Conservation (phyloP, 2,329 filamentous ascomycete species). For the Mycosphaerelloides madeirae region DNA sequence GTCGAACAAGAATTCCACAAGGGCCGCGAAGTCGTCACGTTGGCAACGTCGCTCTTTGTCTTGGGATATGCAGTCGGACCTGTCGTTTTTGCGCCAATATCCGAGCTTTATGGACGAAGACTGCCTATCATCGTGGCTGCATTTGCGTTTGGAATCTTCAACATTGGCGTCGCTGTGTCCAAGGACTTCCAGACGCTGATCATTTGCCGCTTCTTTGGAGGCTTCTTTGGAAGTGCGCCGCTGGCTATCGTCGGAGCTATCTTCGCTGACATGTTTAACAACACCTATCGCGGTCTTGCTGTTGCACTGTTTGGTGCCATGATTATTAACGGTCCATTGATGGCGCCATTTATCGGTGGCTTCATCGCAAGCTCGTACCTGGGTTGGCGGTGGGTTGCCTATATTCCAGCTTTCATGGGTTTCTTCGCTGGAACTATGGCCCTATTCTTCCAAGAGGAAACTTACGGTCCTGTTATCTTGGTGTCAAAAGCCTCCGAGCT, state of each 20-base stretch:
- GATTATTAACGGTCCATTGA: conserved; percentile 36
- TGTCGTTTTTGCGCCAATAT: conserved; percentile 41
- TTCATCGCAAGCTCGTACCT: conserved; percentile 37
- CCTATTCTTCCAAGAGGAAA: conserved; percentile 38
- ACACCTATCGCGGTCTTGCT: conserved; percentile 34
- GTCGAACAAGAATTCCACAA: conserved; percentile 42
- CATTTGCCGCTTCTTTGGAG: conserved; percentile 25
- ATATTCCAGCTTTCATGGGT: conserved; percentile 41
- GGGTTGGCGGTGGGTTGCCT: conserved; percentile 45
- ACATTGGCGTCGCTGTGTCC: conserved; percentile 42
- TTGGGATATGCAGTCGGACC: conserved; percentile 26
- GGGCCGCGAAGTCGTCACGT: conserved; percentile 41
- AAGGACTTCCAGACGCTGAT: conserved; percentile 35
- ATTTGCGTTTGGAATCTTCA: conserved; percentile 43
- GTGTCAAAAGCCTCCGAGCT: conserved; percentile 38
- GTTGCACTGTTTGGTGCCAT: conserved; percentile 36
- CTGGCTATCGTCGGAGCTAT: conserved; percentile 42
- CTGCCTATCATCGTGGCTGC: conserved; percentile 42
- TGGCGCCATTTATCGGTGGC: conserved; percentile 42
- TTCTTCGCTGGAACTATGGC: conserved; percentile 27
- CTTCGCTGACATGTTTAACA: conserved; percentile 34
- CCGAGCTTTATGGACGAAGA: conserved; percentile 44
- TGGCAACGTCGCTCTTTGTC: conserved; percentile 38
- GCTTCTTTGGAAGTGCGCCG: conserved; percentile 43
- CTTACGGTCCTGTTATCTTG: conserved; percentile 39